Percentiles rank a stretch among this genome's conserved stretches.
phyloP scores from a whole-genome alignment of 495 filamentous ascomycete genomes.

The Viridothelium virens region DNA sequence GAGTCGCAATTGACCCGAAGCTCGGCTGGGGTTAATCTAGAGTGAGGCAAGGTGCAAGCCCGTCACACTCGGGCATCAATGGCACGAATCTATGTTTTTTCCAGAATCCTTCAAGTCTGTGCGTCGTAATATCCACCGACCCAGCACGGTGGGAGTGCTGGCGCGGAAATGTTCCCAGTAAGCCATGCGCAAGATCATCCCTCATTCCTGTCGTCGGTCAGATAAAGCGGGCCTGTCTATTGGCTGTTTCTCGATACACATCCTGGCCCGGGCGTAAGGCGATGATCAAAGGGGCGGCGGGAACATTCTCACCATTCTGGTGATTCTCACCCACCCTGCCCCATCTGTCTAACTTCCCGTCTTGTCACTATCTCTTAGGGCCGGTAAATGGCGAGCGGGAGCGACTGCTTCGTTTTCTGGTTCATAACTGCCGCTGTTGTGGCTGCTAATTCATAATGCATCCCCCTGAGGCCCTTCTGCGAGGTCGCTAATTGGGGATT shows the following conservation, averaged over 20 bases:
- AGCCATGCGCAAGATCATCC: background rate
- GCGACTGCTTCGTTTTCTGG: background rate
- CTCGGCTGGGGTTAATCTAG: background rate
- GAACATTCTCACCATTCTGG: no score
- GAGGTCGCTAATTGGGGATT: background rate
- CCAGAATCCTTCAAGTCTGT: background rate
- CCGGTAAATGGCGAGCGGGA: no score
- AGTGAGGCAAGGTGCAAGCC: background rate
- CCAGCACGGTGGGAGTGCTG: no score
- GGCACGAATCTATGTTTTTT: background rate
- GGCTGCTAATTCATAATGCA: background rate
- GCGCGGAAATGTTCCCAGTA: background rate
- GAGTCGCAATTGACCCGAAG: background rate
- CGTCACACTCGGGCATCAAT: constrained; percentile 1
- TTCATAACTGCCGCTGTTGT: background rate
- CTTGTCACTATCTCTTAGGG: no score
- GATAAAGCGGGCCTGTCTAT: background rate
- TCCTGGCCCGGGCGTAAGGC: constrained; percentile 8
- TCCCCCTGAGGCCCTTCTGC: background rate
- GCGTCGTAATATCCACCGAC: background rate
- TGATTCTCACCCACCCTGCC: no score
- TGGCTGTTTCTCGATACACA: background rate
- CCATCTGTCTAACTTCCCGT: background rate
- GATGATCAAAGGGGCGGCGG: background rate
- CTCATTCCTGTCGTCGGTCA: background rate